These are phyloP conservation scores for Tolypocladium tundrense DNA, from an alignment of 2,329 filamentous ascomycete species.

Conservation along the genomic window DNA sequence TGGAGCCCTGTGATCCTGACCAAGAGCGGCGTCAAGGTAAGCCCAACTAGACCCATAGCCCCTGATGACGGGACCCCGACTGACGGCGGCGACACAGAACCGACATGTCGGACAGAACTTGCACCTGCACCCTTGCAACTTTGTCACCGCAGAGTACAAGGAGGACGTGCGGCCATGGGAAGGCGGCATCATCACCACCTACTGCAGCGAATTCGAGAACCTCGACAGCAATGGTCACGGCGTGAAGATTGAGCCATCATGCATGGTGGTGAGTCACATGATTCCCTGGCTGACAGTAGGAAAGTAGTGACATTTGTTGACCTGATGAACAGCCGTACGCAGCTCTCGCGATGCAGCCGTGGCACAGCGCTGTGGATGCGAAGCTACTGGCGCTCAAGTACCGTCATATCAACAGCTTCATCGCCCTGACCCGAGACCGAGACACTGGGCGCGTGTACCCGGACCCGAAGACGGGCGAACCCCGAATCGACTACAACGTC, in stretches of 20 bases:
- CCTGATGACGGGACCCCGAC: slow-evolving; percentile 2
- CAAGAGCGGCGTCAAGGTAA: slow-evolving; percentile 64
- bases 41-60: slow-evolving; percentile 8
- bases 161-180: slow-evolving; percentile 63
- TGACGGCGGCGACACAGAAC: slow-evolving; percentile 39
- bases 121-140: slow-evolving; percentile 65
- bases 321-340: slow-evolving; percentile 44
- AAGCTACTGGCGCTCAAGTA: slow-evolving; percentile 63
- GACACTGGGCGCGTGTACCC: slow-evolving; percentile 65
- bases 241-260: slow-evolving; percentile 65
- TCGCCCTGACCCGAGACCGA: slow-evolving; percentile 65
- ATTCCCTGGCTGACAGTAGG: not conserved
- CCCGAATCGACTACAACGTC: slow-evolving; percentile 58
- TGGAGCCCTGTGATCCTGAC: slow-evolving; percentile 67
- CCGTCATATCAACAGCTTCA: slow-evolving; percentile 60
- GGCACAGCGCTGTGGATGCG: slow-evolving; percentile 57
- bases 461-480: slow-evolving; percentile 56
- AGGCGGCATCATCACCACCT: slow-evolving; percentile 67
- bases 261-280: slow-evolving; percentile 47
- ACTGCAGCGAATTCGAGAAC: slow-evolving; percentile 70
- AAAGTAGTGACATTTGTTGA: slow-evolving; percentile 2
- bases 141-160: slow-evolving; percentile 52
- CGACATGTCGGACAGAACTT: slow-evolving; percentile 73
- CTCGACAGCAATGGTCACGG: slow-evolving; percentile 74
- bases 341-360: slow-evolving; percentile 53